Evolutionary conservation across 2,329 filamentous ascomycete genomes (phyloP).

Genomic region (Lasiodiplodia sp.): DNA sequence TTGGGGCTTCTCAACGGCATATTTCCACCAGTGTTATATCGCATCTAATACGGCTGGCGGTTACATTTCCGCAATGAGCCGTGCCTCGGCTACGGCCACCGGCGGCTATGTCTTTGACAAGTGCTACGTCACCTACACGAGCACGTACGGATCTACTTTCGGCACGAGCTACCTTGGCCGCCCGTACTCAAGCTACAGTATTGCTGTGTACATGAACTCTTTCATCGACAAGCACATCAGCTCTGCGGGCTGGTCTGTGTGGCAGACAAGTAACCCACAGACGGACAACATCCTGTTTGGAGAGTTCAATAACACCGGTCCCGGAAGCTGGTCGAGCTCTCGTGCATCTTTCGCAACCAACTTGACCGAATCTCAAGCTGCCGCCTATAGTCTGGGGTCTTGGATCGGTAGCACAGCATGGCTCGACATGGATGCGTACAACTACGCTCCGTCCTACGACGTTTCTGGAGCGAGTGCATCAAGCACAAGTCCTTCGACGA

Average conservation of each 20-base stretch:
- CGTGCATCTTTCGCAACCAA: conserved; percentile 48
- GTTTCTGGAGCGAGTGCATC: conserved; percentile 30
- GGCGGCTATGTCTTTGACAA: conserved; percentile 63
- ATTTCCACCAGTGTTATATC: conserved; percentile 34
- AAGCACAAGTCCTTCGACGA: conserved; percentile 32
- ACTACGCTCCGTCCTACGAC: conserved; percentile 46
- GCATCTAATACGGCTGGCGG: conserved; percentile 29
- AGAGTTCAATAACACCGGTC: conserved; percentile 64
- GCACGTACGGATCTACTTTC: conserved; percentile 40
- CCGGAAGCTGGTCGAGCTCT: conserved; percentile 32
- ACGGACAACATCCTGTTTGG: conserved; percentile 29
- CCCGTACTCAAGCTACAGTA: conserved; percentile 57
- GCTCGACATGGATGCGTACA: conserved; percentile 52
- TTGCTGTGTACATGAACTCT: conserved; percentile 57
- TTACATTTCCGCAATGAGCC: conserved; percentile 37
- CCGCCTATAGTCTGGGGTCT: conserved; percentile 45
- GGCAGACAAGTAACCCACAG: conserved; percentile 45
- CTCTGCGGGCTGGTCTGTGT: conserved; percentile 59
- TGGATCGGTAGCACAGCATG: conserved; percentile 53
- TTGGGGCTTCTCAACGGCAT: conserved; percentile 58
- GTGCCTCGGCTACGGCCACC: conserved; percentile 36
- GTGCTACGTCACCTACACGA: conserved; percentile 50
- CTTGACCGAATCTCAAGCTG: conserved; percentile 44
- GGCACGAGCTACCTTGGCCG: conserved; percentile 56
- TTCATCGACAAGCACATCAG: conserved; percentile 62